These are phyloP conservation scores for Pulveroboletus sp. DNA, from an alignment of 768 basidiomycete genomes.

Conservation along the genomic window DNA sequence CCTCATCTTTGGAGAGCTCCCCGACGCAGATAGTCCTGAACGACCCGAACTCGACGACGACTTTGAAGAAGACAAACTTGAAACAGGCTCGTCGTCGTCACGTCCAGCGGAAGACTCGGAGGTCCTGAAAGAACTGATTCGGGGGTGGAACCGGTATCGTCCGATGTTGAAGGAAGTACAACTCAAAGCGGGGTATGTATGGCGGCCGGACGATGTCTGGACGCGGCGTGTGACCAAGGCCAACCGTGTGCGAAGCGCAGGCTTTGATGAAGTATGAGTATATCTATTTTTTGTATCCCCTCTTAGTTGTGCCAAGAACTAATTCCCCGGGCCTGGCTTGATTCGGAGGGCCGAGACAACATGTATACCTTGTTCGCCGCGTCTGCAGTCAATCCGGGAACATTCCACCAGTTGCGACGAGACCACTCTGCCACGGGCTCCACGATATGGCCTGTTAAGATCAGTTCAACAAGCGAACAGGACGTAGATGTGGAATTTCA, in stretches of 20 bases:
- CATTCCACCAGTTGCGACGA: slow-evolving; percentile 66
- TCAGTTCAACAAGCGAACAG: not conserved
- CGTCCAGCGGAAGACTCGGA: slow-evolving; percentile 18
- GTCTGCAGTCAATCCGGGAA: too few species aligned
- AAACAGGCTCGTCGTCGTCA: not conserved
- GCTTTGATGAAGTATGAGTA: slow-evolving; percentile 17
- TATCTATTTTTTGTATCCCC: not conserved
- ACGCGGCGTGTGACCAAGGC: slow-evolving; percentile 19
- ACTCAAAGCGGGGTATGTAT: slow-evolving; percentile 37
- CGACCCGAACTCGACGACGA: slow-evolving; percentile 23
- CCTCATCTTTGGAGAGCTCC: slow-evolving; percentile 9
- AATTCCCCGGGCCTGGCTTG: too few species aligned
- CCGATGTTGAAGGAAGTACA: slow-evolving; percentile 39
- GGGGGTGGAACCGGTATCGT: slow-evolving; percentile 44
- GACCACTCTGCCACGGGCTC: slow-evolving; percentile 70
- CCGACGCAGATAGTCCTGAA: slow-evolving; percentile 8
- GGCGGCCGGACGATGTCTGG: slow-evolving; percentile 40
- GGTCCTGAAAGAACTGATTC: slow-evolving; percentile 35
- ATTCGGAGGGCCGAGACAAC: too few species aligned
- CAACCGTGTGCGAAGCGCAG: slow-evolving; percentile 8
- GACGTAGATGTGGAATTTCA: slow-evolving; percentile 10
- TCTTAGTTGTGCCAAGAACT: too few species aligned
- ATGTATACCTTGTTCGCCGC: too few species aligned
- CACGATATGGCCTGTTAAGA: slow-evolving; percentile 59
- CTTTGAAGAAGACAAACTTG: slow-evolving; percentile 17